phyloP scores from a whole-genome alignment of 768 basidiomycete species.

The Tremella mesenterica region DNA sequence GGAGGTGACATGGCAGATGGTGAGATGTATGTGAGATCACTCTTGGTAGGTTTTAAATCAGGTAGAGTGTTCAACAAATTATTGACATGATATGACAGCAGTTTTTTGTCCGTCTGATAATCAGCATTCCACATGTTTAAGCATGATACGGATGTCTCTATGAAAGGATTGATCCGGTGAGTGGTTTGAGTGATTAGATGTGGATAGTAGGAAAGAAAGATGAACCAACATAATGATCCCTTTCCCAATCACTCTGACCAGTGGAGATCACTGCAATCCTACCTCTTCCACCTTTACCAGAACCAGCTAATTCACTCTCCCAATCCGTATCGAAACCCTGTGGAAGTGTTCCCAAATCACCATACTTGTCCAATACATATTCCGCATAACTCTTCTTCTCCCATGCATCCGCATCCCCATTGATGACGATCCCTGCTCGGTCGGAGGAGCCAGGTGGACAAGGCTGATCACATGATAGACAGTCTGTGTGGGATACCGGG shows the following conservation, averaged over 20 bases:
- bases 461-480: constrained; percentile 65
- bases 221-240: constrained; percentile 55
- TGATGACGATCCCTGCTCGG: constrained; percentile 33
- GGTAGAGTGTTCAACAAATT: constrained; percentile 22
- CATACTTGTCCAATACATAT: constrained; percentile 27
- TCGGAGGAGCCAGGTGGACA: constrained; percentile 53
- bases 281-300: constrained; percentile 71
- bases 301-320: constrained; percentile 73
- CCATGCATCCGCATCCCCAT: constrained; percentile 18
- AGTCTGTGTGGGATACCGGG: constrained; percentile 61
- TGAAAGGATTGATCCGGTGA: background rate
- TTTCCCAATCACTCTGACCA: constrained; percentile 79
- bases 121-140: background rate
- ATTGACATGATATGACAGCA: constrained; percentile 59
- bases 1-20: constrained; percentile 4
- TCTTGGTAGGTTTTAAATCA: constrained; percentile 2
- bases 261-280: constrained; percentile 83
- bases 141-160: background rate
- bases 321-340: constrained; percentile 66
- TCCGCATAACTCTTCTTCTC: constrained; percentile 43
- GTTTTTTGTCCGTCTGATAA: constrained; percentile 52
- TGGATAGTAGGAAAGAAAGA: background rate
- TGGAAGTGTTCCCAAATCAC: constrained; percentile 53
- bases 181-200: background rate
- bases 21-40: constrained; percentile 3